These are phyloP conservation scores for Fusarium palustre DNA, from an alignment of 2,329 filamentous ascomycete genomes.

Conservation along the genomic window DNA sequence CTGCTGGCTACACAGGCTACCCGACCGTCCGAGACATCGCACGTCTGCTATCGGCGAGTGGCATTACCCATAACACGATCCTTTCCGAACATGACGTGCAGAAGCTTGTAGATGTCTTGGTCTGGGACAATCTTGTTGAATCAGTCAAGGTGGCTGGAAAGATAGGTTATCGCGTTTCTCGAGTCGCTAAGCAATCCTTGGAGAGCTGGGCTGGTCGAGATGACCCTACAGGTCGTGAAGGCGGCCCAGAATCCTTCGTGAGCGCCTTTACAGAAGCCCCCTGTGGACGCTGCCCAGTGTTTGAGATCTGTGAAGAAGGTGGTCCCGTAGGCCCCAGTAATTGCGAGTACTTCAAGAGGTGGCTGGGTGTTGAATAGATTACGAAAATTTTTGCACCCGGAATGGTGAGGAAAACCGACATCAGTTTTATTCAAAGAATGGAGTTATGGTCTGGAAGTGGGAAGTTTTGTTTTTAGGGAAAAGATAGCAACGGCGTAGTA, in stretches of 20 bases:
- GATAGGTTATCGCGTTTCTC: conserved; percentile 65
- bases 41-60: conserved; percentile 74
- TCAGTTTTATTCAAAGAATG: conserved; percentile 25
- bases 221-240: conserved; percentile 52
- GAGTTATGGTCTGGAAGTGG: conserved; percentile 41
- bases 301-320: conserved; percentile 90
- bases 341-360: conserved; percentile 91
- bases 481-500: conserved; percentile 44
- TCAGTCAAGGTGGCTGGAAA: conserved; percentile 63
- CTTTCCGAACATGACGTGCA: conserved; percentile 81
- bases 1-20: conserved; percentile 79
- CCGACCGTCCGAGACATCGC: conserved; percentile 85
- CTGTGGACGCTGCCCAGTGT: conserved; percentile 92
- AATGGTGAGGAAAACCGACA: conserved; percentile 3
- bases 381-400: conserved; percentile 13
- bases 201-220: conserved; percentile 57
- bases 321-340: conserved; percentile 90
- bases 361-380: conserved; percentile 69
- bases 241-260: conserved; percentile 58
- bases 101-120: conserved; percentile 87
- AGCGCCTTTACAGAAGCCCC: conserved; percentile 90
- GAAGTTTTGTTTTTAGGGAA: conserved; percentile 31
- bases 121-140: conserved; percentile 88
- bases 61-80: conserved; percentile 78
- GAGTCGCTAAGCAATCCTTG: conserved; percentile 60